Evolutionary conservation across 2,329 filamentous ascomycete genomes (phyloP).

Genomic region (Ophiostoma montium): DNA sequence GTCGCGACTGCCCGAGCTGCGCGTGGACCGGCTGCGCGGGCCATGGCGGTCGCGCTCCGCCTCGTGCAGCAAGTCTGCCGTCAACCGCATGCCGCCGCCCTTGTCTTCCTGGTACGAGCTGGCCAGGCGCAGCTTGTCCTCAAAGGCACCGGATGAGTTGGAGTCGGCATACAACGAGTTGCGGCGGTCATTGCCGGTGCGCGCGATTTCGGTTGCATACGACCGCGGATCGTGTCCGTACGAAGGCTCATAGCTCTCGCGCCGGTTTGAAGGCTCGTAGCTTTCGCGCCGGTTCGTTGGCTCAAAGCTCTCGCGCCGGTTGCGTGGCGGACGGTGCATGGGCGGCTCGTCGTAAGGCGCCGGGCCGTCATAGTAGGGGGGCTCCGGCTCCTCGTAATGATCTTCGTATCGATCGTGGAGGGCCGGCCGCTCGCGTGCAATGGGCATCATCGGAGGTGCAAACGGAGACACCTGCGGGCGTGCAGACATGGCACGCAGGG

Average conservation of each 20-base stretch:
- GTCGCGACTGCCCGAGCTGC: constrained; percentile 45
- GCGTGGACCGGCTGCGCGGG: constrained; percentile 40
- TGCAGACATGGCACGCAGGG: constrained; percentile 28
- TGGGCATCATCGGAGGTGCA: constrained; percentile 15
- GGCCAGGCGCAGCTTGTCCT: constrained; percentile 30
- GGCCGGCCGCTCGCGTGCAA: not conserved
- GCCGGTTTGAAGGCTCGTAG: constrained; percentile 22
- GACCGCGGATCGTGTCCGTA: constrained; percentile 23
- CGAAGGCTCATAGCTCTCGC: constrained; percentile 22
- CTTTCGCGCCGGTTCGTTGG: constrained; percentile 24
- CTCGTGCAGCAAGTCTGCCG: constrained; percentile 40
- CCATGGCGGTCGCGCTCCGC: constrained; percentile 30
- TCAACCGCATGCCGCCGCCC: constrained; percentile 33
- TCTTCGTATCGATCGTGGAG: constrained; percentile 20
- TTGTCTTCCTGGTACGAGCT: constrained; percentile 39
- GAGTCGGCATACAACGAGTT: constrained; percentile 28
- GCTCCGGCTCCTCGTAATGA: constrained; percentile 19
- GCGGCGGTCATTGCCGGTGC: constrained; percentile 17
- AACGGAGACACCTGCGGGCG: constrained; percentile 21
- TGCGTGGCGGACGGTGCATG: constrained; percentile 9
- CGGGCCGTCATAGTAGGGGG: constrained; percentile 27
- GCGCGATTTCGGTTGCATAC: constrained; percentile 27
- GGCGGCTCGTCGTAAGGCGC: constrained; percentile 18
- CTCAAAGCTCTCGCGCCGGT: too few species aligned
- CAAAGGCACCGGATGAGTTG: constrained; percentile 20